Evolutionary conservation across 306 rosid genomes (phyloP).

Genomic region (Quercus wislizeni): DNA sequence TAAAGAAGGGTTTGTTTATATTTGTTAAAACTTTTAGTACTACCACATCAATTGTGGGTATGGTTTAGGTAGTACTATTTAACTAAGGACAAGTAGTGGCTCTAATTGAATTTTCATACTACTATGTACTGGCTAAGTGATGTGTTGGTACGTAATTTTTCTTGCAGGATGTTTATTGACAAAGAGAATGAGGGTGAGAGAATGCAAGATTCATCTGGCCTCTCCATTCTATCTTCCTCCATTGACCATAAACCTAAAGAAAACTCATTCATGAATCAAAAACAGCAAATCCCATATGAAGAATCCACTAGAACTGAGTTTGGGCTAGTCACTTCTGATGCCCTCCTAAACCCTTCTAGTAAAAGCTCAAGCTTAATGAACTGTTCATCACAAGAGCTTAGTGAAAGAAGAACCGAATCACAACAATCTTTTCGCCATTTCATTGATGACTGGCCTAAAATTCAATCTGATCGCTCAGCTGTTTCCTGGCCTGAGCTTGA

Average conservation of each 20-base stretch:
- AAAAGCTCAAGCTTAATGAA: slow-evolving; percentile 34
- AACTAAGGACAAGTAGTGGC: too few relatives aligned
- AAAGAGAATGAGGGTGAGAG: slow-evolving; percentile 53
- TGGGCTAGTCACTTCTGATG: slow-evolving; percentile 63
- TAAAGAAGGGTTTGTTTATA: neutral
- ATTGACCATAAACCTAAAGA: slow-evolving; percentile 49
- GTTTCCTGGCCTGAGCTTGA: slow-evolving; percentile 53
- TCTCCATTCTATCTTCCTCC: slow-evolving; percentile 56
- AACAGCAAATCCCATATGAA: slow-evolving; percentile 47
- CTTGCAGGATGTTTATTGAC: slow-evolving; percentile 59
- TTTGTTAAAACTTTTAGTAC: neutral
- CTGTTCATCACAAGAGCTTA: slow-evolving; percentile 33
- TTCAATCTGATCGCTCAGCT: slow-evolving; percentile 29
- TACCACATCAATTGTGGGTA: too few relatives aligned
- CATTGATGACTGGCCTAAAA: slow-evolving; percentile 68
- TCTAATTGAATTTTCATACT: too few relatives aligned
- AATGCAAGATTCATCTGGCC: slow-evolving; percentile 43
- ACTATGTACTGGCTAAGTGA: neutral
- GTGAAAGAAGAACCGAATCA: slow-evolving; percentile 30
- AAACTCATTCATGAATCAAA: slow-evolving; percentile 39
- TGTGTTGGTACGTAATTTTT: neutral
- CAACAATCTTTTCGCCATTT: slow-evolving; percentile 68
- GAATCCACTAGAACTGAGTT: slow-evolving; percentile 59
- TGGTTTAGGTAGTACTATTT: too few relatives aligned
- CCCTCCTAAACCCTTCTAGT: slow-evolving; percentile 67